These are phyloP conservation scores for Persicaria tinctoria DNA, from an alignment of 148 eudicot genomes.

Conservation along the genomic window DNA sequence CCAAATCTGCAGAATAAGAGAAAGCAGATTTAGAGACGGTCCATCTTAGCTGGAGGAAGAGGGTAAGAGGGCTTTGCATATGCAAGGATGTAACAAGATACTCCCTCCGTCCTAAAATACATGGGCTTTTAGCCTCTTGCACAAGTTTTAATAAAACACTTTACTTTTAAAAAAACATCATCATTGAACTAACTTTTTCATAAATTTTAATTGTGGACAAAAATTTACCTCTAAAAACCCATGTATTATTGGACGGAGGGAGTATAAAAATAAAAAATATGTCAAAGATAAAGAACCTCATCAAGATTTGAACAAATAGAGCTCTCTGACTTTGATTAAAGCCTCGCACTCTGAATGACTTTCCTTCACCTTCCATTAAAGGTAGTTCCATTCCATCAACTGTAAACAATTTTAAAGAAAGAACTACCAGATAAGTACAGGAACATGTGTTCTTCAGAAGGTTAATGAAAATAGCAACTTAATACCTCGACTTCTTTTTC, in stretches of 20 bases:
- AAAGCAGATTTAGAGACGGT: slow-evolving; percentile 7
- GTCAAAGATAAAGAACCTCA: slow-evolving; percentile 54
- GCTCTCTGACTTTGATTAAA: slow-evolving; percentile 94
- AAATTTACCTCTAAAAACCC: too few relatives aligned
- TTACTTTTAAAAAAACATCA: too few relatives aligned
- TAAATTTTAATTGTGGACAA: too few relatives aligned
- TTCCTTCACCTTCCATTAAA: slow-evolving; percentile 98
- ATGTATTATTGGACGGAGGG: too few relatives aligned
- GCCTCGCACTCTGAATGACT: slow-evolving; percentile 74
- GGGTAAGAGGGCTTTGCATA: not conserved
- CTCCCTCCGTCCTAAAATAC: too few relatives aligned
- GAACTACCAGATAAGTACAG: slow-evolving; percentile 3
- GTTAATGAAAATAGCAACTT: not conserved
- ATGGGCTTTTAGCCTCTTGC: too few relatives aligned
- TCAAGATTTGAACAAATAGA: slow-evolving; percentile 74
- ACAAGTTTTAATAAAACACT: too few relatives aligned
- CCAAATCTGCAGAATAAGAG: slow-evolving; percentile 57
- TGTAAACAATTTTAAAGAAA: slow-evolving; percentile 23
- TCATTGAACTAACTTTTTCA: too few relatives aligned
- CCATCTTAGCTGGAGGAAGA: not conserved
- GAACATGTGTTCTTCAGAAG: not conserved
- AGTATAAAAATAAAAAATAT: not conserved
- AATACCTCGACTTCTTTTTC: slow-evolving; percentile 80
- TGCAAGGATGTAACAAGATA: not conserved
- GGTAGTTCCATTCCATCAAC: slow-evolving; percentile 67